phyloP scores from a whole-genome alignment of 495 filamentous ascomycete genomes.

The Talaromyces liani region DNA sequence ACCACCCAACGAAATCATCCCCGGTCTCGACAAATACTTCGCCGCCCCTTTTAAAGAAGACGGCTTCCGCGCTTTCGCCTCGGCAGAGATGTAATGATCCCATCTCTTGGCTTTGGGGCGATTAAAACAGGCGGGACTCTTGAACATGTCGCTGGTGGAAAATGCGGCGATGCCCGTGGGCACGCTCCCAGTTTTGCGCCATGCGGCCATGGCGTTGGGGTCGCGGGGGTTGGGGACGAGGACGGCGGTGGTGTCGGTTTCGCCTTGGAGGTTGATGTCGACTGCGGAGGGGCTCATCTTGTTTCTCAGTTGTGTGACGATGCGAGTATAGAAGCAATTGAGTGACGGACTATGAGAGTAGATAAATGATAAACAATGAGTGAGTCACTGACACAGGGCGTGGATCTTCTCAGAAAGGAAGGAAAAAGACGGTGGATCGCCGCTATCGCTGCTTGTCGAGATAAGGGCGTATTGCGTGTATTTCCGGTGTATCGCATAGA shows the following conservation, averaged over 20 bases:
- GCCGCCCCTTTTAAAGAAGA: constrained; percentile 76
- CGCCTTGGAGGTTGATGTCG: constrained; percentile 30
- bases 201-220: constrained; percentile 57
- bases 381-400: background rate
- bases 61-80: constrained; percentile 39
- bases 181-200: constrained; percentile 63
- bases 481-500: background rate
- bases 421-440: background rate
- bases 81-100: constrained; percentile 48
- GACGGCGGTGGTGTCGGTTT: constrained; percentile 30
- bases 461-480: background rate
- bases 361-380: background rate
- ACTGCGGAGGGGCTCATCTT: constrained; percentile 36
- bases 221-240: constrained; percentile 56
- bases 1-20: constrained; percentile 83
- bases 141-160: constrained; percentile 77
- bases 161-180: constrained; percentile 69
- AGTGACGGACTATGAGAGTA: background rate
- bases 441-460: background rate
- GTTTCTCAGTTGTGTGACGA: background rate
- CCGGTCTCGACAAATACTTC: constrained; percentile 61
- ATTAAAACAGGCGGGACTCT: constrained; percentile 52
- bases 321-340: background rate
- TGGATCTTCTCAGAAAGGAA: background rate
- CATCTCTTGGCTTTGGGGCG: constrained; percentile 78